Percentiles rank a stretch among this genome's conserved stretches.
phyloP scores from a whole-genome alignment of 2,329 filamentous ascomycete species.

The Calonectria pteridis region DNA sequence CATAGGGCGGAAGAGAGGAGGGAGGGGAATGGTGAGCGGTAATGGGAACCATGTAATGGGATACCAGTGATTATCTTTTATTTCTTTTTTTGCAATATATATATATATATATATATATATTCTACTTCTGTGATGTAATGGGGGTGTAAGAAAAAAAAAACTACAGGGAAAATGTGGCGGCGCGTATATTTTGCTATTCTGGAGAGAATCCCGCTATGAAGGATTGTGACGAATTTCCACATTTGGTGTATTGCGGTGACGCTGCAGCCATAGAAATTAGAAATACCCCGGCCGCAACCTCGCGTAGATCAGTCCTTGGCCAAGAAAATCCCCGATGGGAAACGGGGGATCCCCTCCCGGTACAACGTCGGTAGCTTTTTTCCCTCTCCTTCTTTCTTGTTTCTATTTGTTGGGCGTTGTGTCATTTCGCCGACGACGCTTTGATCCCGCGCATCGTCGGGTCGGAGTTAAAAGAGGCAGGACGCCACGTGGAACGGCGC shows the following conservation, averaged over 20 bases:
- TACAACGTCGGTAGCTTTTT: not conserved
- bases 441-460: not conserved
- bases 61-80: not conserved
- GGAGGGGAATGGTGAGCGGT: not conserved
- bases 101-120: too few relatives aligned
- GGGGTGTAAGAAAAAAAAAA: too few relatives aligned
- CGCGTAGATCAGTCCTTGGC: not conserved
- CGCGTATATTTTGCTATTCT: not conserved
- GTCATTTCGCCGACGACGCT: not conserved
- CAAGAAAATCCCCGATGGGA: not conserved
- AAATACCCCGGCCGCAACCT: not conserved
- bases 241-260: not conserved
- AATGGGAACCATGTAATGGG: not conserved
- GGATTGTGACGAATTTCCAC: not conserved
- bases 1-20: not conserved
- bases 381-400: too few relatives aligned
- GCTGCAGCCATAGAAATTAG: not conserved
- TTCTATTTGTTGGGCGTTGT: too few relatives aligned
- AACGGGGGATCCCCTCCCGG: not conserved
- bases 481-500: not conserved
- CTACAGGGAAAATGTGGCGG: not conserved
- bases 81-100: not conserved
- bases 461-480: not conserved
- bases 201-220: not conserved
- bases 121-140: too few relatives aligned